phyloP scores from a whole-genome alignment of 176 grass and related monocot genomes.

The Triticum turgidum region DNA sequence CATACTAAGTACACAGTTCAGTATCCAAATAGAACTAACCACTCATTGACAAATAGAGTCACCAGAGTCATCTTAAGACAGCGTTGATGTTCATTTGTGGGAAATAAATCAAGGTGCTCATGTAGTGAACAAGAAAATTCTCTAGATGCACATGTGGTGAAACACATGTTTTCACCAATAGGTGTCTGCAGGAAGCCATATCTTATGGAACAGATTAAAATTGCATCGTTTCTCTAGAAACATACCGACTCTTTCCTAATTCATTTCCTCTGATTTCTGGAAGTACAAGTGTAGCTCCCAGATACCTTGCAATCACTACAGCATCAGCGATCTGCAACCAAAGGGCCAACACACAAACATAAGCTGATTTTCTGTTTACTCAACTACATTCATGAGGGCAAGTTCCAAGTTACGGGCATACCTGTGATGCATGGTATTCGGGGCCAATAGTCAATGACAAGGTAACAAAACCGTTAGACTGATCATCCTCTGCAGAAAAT shows the following conservation, averaged over 20 bases:
- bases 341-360: neutral
- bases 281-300: slow-evolving; percentile 83
- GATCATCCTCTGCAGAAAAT: slow-evolving; percentile 40
- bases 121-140: neutral
- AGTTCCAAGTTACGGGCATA: slow-evolving; percentile 1
- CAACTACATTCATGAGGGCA: neutral
- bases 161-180: slow-evolving; percentile 7
- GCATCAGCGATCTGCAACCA: slow-evolving; percentile 79
- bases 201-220: neutral
- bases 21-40: neutral
- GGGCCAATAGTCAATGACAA: slow-evolving; percentile 72
- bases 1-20: neutral
- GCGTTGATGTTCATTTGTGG: neutral
- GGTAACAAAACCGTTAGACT: slow-evolving; percentile 69
- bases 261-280: slow-evolving; percentile 86
- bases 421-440: slow-evolving; percentile 85
- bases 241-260: slow-evolving; percentile 74
- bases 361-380: neutral
- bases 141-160: slow-evolving; percentile 16
- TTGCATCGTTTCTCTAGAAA: slow-evolving; percentile 1
- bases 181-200: neutral
- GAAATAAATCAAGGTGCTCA: neutral
- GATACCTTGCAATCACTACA: slow-evolving; percentile 76
- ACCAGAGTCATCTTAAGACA: neutral
- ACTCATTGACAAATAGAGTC: neutral